Evolutionary conservation across 805 yeast species (phyloP).

Genomic region (Isabelozyma heimii): DNA sequence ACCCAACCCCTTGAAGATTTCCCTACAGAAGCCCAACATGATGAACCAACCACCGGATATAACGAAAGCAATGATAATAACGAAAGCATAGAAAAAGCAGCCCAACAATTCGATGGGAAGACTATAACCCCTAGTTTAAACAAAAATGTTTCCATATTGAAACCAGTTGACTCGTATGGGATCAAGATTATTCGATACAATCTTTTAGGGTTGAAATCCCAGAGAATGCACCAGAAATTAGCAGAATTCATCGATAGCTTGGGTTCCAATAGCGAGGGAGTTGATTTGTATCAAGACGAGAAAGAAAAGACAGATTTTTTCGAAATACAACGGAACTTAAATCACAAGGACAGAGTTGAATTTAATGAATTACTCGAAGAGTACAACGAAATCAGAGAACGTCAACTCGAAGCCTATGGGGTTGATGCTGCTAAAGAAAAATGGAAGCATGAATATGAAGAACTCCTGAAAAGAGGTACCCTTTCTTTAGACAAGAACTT

Average conservation of each 20-base stretch:
- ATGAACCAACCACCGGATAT: neutral
- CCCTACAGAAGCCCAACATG: neutral
- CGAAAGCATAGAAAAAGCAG: slow-evolving; percentile 18
- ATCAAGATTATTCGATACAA: slow-evolving; percentile 77
- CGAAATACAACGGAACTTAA: slow-evolving; percentile 55
- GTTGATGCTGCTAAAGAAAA: slow-evolving; percentile 81
- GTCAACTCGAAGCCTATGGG: slow-evolving; percentile 71
- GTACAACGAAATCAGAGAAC: slow-evolving; percentile 75
- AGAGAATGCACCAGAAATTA: slow-evolving; percentile 15
- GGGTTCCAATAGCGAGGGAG: slow-evolving; percentile 22
- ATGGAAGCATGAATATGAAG: slow-evolving; percentile 84
- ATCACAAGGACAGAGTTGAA: slow-evolving; percentile 36
- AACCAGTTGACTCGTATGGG: slow-evolving; percentile 73
- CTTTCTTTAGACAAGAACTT: slow-evolving; percentile 54
- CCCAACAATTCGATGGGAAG: slow-evolving; percentile 28
- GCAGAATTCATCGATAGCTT: slow-evolving; percentile 25
- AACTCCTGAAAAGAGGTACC: slow-evolving; percentile 57
- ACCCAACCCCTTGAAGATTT: neutral
- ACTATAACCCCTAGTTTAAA: slow-evolving; percentile 35
- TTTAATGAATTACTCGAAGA: slow-evolving; percentile 69
- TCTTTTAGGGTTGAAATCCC: slow-evolving; percentile 43
- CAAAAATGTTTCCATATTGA: slow-evolving; percentile 54
- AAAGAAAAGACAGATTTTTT: slow-evolving; percentile 58
- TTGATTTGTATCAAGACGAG: slow-evolving; percentile 26
- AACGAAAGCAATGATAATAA: neutral